These are phyloP conservation scores for Paramarasmius palmivorus DNA, from an alignment of 1,284 basidiomycete species.

Conservation along the genomic window DNA sequence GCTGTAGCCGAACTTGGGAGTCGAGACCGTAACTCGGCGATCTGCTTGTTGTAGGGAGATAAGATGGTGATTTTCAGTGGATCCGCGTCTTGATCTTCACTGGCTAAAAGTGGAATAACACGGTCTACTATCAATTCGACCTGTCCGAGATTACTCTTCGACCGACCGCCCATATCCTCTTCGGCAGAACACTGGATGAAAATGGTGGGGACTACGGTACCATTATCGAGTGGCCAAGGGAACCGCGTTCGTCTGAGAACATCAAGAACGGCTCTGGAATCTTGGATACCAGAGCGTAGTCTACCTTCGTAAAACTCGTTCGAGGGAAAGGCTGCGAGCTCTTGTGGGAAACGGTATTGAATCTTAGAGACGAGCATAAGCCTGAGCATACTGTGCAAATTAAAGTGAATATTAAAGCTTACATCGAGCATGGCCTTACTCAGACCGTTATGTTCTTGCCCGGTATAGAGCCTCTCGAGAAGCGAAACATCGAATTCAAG, in stretches of 20 bases:
- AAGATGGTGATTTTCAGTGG: constrained; percentile 44
- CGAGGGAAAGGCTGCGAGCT: constrained; percentile 61
- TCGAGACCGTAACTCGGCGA: constrained; percentile 41
- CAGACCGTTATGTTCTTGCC: constrained; percentile 33
- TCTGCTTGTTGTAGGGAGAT: constrained; percentile 61
- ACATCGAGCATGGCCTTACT: constrained; percentile 64
- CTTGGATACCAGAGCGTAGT: constrained; percentile 46
- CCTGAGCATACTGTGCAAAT: not conserved
- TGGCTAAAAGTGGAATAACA: constrained; percentile 41
- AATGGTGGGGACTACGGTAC: constrained; percentile 44
- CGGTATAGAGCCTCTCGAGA: constrained; percentile 58
- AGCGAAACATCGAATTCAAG: constrained; percentile 60
- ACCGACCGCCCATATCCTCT: constrained; percentile 59
- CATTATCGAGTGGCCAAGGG: constrained; percentile 49
- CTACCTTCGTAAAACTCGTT: constrained; percentile 57
- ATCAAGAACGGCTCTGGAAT: constrained; percentile 39
- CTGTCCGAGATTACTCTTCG: constrained; percentile 63
- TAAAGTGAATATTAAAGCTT: constrained; percentile 13
- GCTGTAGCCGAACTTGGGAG: constrained; percentile 43
- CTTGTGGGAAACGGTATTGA: constrained; percentile 63
- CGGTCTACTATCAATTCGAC: constrained; percentile 44
- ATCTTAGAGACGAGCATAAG: constrained; percentile 30
- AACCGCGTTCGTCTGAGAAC: constrained; percentile 44
- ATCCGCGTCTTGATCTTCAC: constrained; percentile 9
- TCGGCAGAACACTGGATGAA: constrained; percentile 58